A percentile compares a stretch with the other conserved stretches of the same genome.
These are phyloP conservation scores for Dryas drummondii DNA, from an alignment of 306 rosid species.

Conservation along the genomic window DNA sequence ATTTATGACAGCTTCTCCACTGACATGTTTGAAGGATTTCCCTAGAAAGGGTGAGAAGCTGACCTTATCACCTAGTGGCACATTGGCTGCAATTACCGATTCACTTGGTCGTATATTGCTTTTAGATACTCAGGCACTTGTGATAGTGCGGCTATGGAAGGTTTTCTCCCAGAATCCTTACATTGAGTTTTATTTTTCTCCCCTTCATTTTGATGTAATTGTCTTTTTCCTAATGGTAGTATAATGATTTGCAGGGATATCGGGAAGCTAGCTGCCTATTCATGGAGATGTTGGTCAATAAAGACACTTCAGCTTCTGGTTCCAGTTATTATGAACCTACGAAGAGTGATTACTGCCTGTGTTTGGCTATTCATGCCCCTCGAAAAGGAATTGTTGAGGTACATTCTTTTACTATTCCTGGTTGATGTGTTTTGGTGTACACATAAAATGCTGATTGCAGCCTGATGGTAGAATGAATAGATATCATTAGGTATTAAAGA, in stretches of 20 bases:
- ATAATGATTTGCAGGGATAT: constrained; percentile 68
- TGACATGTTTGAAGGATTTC: constrained; percentile 86
- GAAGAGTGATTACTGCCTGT: constrained; percentile 93
- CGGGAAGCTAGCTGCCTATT: constrained; percentile 91
- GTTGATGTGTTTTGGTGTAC: neutral
- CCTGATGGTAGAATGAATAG: neutral
- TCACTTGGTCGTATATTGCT: constrained; percentile 97
- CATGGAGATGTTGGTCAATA: constrained; percentile 92
- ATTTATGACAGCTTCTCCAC: constrained; percentile 71
- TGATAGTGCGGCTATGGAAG: constrained; percentile 98
- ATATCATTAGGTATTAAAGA: neutral
- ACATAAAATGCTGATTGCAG: neutral
- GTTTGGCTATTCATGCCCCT: constrained; percentile 98
- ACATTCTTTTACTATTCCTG: constrained; percentile 8
- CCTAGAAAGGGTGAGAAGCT: constrained; percentile 99
- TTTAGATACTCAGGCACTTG: constrained; percentile 95
- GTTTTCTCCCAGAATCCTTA: constrained; percentile 34
- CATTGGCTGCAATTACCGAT: constrained; percentile 95
- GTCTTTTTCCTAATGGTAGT: constrained; percentile 19
- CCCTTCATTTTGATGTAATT: neutral
- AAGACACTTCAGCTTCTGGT: constrained; percentile 61
- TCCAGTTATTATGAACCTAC: constrained; percentile 59
- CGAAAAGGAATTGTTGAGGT: constrained; percentile 94
- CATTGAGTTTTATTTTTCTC: neutral
- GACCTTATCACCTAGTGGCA: constrained; percentile 94